Evolutionary conservation across 139 green algal species (phyloP).

Genomic region (Pycnococcus provasolii): DNA sequence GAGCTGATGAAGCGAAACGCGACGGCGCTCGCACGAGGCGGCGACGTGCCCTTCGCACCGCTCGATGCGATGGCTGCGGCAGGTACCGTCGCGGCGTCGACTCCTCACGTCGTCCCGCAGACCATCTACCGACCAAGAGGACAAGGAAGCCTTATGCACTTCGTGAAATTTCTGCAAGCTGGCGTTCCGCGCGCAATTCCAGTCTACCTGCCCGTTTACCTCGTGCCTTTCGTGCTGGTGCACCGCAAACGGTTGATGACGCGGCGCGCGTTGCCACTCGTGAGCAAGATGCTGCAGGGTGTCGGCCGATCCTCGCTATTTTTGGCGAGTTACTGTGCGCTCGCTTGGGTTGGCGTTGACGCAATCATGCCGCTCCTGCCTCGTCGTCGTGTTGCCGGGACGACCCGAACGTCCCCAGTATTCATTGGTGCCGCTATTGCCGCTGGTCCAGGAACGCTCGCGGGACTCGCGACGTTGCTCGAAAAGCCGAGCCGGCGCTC

Average conservation of each 20-base stretch:
- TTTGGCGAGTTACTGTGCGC: conserved; percentile 63
- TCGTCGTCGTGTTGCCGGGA: conserved; percentile 18
- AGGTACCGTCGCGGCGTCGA: background rate
- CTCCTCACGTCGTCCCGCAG: background rate
- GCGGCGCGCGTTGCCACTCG: conserved; percentile 1
- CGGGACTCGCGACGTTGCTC: conserved; percentile 56
- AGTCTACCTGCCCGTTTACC: conserved; percentile 69
- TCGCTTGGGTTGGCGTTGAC: conserved; percentile 48
- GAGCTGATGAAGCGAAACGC: conserved; percentile 14
- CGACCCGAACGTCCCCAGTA: conserved; percentile 22
- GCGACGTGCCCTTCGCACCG: conserved; percentile 4
- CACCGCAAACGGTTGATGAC: conserved; percentile 53
- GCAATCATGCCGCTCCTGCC: background rate
- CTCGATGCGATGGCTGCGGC: background rate
- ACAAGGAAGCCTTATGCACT: conserved; percentile 22
- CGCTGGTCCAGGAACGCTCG: conserved; percentile 13
- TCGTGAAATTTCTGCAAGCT: conserved; percentile 41
- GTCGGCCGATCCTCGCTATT: conserved; percentile 67
- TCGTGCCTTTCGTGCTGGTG: conserved; percentile 67
- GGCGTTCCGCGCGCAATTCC: conserved; percentile 57
- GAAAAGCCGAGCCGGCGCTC: conserved; percentile 89
- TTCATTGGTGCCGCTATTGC: conserved; percentile 40
- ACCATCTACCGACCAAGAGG: conserved; percentile 18
- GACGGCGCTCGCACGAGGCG: background rate
- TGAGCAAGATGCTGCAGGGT: conserved; percentile 32